Base-by-base conservation (phyloP, 257 asterid genomes). In the Vinca minor region DNA sequence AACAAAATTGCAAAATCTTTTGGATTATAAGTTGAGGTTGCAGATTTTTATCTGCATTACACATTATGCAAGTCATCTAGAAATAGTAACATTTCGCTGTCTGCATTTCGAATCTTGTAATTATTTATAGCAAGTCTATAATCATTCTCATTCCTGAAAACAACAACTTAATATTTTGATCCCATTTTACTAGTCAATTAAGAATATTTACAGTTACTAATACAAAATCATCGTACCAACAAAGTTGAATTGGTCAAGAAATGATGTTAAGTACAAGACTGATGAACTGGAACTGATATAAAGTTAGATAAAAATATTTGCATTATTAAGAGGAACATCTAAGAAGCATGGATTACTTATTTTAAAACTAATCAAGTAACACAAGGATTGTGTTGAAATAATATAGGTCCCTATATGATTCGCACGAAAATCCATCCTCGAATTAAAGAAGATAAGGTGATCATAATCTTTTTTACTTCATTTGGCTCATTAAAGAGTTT, bases 301-400 rank as follows among this genome's bases (percentile, higher is more conserved):
- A 15, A 44, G 20, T 13, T 3, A 17, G 20, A 12, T 8, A 38
- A 11, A 35, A n/a, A n/a, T n/a, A n/a, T n/a, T 36, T 15, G 2
- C 0, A 39, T 61, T 64, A 32, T 45, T 47, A 29, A 62, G 5
- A 71, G 59, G 57, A 57, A 57, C 95, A 86, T 39, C 47, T 21
- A 75, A 73, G 67, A 78, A 65, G 95, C 85, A 80, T 86, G 96
- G 77, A 38, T 44, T 48, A 74, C 76, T 66, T 64, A 68, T 68
- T 70, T 71, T 75, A 56, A 34, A 48, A n/a, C 47, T 63, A 65
- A 59, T 63, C 67, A 59, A 73, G 76, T 65, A 79, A 78, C 85
- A 79, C 86, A 82, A 79, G 77, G 55, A 73, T 73, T 70, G 87
- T 69, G 82, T 80, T 45, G 77, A 69, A 71, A 62, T 18, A 31